Conservation (phyloP, 305 asterid species). For the Salvia sclarea region DNA sequence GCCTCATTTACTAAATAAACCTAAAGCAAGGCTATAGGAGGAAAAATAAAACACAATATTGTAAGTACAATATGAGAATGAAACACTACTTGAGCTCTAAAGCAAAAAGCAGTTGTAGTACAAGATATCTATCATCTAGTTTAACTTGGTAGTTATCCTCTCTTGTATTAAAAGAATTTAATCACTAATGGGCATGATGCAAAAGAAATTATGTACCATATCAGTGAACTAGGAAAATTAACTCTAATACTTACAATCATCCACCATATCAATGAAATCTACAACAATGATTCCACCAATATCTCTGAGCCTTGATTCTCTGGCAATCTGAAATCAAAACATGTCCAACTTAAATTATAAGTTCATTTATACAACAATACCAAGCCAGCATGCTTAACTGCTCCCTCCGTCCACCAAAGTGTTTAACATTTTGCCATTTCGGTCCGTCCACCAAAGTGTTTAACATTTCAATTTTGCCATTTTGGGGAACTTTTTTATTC, state of each 20-base stretch:
- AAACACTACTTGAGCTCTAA: not conserved
- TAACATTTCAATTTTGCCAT: no score
- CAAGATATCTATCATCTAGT: slow-evolving; percentile 8
- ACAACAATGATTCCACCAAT: slow-evolving; percentile 97
- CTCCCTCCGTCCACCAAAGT: no score
- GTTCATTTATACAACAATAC: slow-evolving; percentile 21
- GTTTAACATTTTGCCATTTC: no score
- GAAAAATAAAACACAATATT: not conserved
- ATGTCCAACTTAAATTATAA: slow-evolving; percentile 28
- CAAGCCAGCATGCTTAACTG: not conserved
- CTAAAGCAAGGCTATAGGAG: not conserved
- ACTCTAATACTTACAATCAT: slow-evolving; percentile 69
- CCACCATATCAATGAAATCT: slow-evolving; percentile 98
- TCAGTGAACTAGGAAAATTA: slow-evolving; percentile 17
- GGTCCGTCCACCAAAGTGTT: no score
- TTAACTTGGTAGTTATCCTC: not conserved
- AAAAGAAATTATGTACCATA: slow-evolving; percentile 6
- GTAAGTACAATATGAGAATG: not conserved
- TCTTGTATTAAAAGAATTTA: slow-evolving; percentile 19
- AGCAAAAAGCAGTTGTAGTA: slow-evolving; percentile 16
- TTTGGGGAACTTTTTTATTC: no score
- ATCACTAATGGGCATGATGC: not conserved
- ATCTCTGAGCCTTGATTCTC: slow-evolving; percentile 96
- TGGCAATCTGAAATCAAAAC: slow-evolving; percentile 74
- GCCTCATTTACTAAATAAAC: not conserved